Conservation (phyloP, 73 alveolate genomes). For the Tetrahymena elliotti region DNA sequence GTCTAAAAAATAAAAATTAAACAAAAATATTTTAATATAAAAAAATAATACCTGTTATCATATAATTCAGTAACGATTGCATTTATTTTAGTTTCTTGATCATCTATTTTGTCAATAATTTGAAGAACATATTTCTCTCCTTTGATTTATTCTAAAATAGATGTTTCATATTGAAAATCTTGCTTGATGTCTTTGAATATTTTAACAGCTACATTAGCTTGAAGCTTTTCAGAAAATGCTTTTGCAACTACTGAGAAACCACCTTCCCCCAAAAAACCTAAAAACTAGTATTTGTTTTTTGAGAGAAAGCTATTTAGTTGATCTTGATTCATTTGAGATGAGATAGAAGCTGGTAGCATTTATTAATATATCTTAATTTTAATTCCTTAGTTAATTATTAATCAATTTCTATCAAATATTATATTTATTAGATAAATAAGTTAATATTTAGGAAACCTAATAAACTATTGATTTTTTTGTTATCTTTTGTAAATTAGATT, state of each 20-base stretch:
- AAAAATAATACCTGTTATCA: background rate
- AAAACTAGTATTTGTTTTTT: no score
- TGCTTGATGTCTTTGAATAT: background rate
- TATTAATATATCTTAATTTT: no score
- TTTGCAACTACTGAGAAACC: background rate
- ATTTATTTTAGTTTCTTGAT: no score
- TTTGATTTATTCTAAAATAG: background rate
- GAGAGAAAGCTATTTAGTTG: no score
- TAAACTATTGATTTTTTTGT: no score
- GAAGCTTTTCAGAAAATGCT: background rate
- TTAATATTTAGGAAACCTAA: no score
- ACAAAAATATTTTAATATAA: background rate
- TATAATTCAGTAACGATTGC: background rate
- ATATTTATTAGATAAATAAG: no score
- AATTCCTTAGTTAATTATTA: no score
- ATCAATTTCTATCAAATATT: no score
- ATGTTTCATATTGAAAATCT: background rate
- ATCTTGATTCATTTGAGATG: no score
- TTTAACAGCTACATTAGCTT: background rate
- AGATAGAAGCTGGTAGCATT: no score
- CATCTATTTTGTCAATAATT: background rate
- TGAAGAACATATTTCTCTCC: background rate
- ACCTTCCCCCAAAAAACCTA: background rate
- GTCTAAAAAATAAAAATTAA: background rate
- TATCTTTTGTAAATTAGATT: no score